Conservation (phyloP, 2,329 filamentous ascomycete genomes). For the Seiridium unicorne region DNA sequence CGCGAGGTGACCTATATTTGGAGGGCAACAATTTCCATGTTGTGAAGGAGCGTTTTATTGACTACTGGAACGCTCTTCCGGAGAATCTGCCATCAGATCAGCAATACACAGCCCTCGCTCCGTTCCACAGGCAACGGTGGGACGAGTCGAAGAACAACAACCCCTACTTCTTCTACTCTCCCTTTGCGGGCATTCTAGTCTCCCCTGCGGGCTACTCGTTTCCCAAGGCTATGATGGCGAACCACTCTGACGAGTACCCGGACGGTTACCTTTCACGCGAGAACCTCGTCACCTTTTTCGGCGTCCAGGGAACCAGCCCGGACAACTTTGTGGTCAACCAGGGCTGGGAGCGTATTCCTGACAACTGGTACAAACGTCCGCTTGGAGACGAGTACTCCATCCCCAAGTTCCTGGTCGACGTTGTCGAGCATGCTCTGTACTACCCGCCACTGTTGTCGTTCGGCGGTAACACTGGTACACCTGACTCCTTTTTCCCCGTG, state of each 20-base stretch:
- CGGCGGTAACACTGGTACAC: slow-evolving; percentile 25
- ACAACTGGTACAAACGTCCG: slow-evolving; percentile 17
- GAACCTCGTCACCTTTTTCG: background rate
- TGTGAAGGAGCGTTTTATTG: background rate
- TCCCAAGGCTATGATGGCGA: slow-evolving; percentile 30
- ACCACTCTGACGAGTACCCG: slow-evolving; percentile 30
- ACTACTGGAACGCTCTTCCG: slow-evolving; percentile 3
- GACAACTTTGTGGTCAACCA: background rate
- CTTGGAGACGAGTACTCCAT: background rate
- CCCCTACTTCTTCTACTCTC: slow-evolving; percentile 28
- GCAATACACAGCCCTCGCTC: slow-evolving; percentile 15
- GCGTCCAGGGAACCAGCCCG: background rate
- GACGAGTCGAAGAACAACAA: slow-evolving; percentile 26
- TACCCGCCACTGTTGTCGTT: slow-evolving; percentile 17
- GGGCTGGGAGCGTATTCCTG: slow-evolving; percentile 35
- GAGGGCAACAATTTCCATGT: slow-evolving; percentile 15
- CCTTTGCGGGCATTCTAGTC: slow-evolving; percentile 23
- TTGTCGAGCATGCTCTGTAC: slow-evolving; percentile 15
- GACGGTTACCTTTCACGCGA: background rate
- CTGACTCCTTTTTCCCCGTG: slow-evolving; percentile 23
- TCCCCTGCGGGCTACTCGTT: slow-evolving; percentile 25
- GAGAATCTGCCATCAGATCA: slow-evolving; percentile 11
- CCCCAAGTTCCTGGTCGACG: background rate
- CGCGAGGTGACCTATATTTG: slow-evolving; percentile 21
- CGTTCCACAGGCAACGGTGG: slow-evolving; percentile 16